phyloP scores from a whole-genome alignment of 352 stramenopile species.

The Vaucheria bursata region DNA sequence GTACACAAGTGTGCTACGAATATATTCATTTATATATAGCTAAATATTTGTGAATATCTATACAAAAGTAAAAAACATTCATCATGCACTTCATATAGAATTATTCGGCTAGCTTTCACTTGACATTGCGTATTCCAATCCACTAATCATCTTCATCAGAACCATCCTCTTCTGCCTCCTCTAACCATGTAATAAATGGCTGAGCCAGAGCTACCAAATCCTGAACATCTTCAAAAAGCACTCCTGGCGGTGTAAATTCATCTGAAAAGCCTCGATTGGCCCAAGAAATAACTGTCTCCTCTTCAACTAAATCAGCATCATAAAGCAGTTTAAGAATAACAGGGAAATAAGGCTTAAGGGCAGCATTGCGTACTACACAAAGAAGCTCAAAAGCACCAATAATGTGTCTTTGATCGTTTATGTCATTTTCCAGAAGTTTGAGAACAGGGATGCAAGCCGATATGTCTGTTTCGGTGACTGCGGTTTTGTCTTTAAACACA shows the following conservation, averaged over 20 bases:
- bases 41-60: no score
- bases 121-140: no score
- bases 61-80: no score
- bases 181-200: slow-evolving; percentile 91
- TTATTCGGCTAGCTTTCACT: no score
- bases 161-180: slow-evolving; percentile 76
- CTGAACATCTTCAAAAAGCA: slow-evolving; percentile 69
- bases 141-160: slow-evolving; percentile 52
- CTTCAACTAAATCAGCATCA: slow-evolving; percentile 88
- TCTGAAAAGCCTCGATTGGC: slow-evolving; percentile 60
- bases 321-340: slow-evolving; percentile 92
- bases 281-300: slow-evolving; percentile 88
- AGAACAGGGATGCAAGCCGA: slow-evolving; percentile 15
- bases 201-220: slow-evolving; percentile 73
- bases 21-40: no score
- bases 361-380: slow-evolving; percentile 31
- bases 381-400: slow-evolving; percentile 49
- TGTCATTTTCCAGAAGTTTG: slow-evolving; percentile 22
- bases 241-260: slow-evolving; percentile 67
- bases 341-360: slow-evolving; percentile 61
- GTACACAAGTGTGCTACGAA: no score
- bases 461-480: slow-evolving; percentile 28
- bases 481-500: slow-evolving; percentile 20
- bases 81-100: no score
- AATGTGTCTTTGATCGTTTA: slow-evolving; percentile 43